Evolutionary conservation across 768 basidiomycete species (phyloP), one percentile per base, ranked within the genome.

Genomic region (Hypholoma sublateritium): DNA sequence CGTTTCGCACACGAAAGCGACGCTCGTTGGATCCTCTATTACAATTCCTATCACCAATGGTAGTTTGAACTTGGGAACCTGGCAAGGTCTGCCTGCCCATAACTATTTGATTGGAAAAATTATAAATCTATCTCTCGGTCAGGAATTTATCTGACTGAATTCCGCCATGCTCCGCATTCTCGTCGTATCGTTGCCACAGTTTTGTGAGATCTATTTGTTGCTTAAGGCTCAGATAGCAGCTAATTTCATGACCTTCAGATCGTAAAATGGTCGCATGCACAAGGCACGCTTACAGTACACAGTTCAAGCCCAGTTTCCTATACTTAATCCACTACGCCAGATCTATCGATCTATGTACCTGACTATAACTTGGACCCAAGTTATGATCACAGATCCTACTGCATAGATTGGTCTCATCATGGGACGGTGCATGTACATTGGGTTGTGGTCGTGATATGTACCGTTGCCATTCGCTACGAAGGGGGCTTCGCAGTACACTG

Each of bases 111-210:
- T 12, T 24, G n/a, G 24, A 4, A 44, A 32, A 32, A 32, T 5
- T 32, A 7, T 5, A 7, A 32, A 32, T 32, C 28, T 32, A 9
- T 32, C 28, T 32, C 28, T 32, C 28, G 28, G 28, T 32, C 28
- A 83, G 91, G 94, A 0, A 93, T 95, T 53, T 95, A 95, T 69
- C 79, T 95, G 44, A 87, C 88, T 2, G 94, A 96, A 70, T 94
- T 95, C 70, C 78, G 93, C 58, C 83, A 87, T 62, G 62, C 72
- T 56, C 69, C 86, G 13, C 91, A 93, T 67, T 74, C 80, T 11
- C 76, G 93, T 55, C 78, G 74, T 24, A 72, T 95, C 42, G 91
- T 95, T 36, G 92, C 92, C 14, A 94, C 93, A 11, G 85, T 94
- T 55, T 65, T 94, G 89, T 90, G 41, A 5, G 55, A 49, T 28